Percentiles rank a stretch among this genome's conserved stretches.
phyloP scores from a whole-genome alignment of 257 asterid genomes.

The Penstemon barbatus region DNA sequence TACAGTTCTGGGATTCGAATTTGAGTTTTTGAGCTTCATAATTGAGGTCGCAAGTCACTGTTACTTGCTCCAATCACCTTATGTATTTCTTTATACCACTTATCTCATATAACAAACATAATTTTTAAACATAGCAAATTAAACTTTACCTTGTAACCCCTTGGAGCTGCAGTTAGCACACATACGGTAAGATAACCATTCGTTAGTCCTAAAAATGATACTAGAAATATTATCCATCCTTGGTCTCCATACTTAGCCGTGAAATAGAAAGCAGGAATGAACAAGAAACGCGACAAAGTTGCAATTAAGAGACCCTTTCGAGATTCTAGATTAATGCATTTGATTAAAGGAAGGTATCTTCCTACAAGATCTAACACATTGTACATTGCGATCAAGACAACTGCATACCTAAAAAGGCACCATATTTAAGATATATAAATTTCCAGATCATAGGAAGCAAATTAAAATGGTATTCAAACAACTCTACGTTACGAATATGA shows the following conservation, averaged over 20 bases:
- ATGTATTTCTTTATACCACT: too few relatives aligned
- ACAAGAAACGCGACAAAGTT: conserved; percentile 49
- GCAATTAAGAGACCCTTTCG: conserved; percentile 62
- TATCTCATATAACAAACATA: too few relatives aligned
- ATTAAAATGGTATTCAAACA: neutral
- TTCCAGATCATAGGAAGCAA: neutral
- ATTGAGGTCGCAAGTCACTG: too few relatives aligned
- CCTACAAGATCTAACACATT: conserved; percentile 63
- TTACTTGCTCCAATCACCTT: too few relatives aligned
- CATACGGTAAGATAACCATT: conserved; percentile 86
- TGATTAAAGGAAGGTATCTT: conserved; percentile 63
- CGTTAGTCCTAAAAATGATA: conserved; percentile 69
- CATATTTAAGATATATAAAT: neutral
- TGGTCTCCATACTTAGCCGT: conserved; percentile 82
- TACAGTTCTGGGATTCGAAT: too few relatives aligned
- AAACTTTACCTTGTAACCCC: conserved; percentile 65
- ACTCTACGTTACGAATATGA: neutral
- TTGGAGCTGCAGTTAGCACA: conserved; percentile 71
- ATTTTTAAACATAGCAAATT: too few relatives aligned
- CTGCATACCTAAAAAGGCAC: conserved; percentile 50
- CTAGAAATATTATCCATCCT: conserved; percentile 76
- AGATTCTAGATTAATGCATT: conserved; percentile 47
- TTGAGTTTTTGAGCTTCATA: too few relatives aligned
- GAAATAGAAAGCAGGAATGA: conserved; percentile 79
- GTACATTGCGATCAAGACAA: conserved; percentile 77